A percentile compares a stretch with the other conserved stretches of the same genome.
These are phyloP conservation scores for Neopestalotiopsis sp. DNA, from an alignment of 2,329 filamentous ascomycete genomes.

Conservation along the genomic window DNA sequence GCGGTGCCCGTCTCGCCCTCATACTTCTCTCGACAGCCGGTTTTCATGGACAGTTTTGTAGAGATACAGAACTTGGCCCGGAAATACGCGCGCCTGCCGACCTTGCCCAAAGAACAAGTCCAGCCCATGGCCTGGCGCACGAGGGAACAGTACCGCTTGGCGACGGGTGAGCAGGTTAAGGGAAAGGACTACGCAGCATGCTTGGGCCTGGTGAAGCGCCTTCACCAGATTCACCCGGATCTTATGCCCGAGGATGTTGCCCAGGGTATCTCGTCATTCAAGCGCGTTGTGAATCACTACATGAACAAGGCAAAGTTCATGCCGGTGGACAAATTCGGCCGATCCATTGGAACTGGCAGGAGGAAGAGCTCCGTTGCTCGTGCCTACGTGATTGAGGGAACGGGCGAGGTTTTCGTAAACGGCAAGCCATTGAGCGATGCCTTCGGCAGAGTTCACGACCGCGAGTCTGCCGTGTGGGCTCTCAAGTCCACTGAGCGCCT, in stretches of 20 bases:
- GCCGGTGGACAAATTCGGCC: slow-evolving; percentile 75
- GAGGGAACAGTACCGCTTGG: slow-evolving; percentile 74
- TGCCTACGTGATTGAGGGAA: slow-evolving; percentile 90
- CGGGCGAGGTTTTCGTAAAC: slow-evolving; percentile 88
- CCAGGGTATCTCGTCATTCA: slow-evolving; percentile 70
- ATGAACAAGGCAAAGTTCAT: slow-evolving; percentile 66
- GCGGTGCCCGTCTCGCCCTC: slow-evolving; percentile 84
- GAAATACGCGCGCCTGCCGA: slow-evolving; percentile 76
- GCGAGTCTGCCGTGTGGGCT: slow-evolving; percentile 93
- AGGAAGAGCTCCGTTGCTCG: slow-evolving; percentile 87
- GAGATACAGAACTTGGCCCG: slow-evolving; percentile 73
- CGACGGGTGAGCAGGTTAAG: slow-evolving; percentile 74
- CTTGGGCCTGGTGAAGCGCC: slow-evolving; percentile 73
- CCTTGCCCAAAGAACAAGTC: slow-evolving; percentile 66
- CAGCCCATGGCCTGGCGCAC: slow-evolving; percentile 82
- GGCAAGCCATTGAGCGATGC: slow-evolving; percentile 81
- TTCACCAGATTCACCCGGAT: slow-evolving; percentile 85
- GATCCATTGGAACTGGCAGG: slow-evolving; percentile 79
- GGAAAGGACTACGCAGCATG: slow-evolving; percentile 80
- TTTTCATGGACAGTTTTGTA: slow-evolving; percentile 86
- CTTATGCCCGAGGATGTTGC: slow-evolving; percentile 75
- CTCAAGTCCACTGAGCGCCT: slow-evolving; percentile 80
- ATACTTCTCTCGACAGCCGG: slow-evolving; percentile 89
- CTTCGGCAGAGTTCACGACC: slow-evolving; percentile 89
- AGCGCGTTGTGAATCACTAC: slow-evolving; percentile 75